Evolutionary conservation across 78 protist species (phyloP).

Genomic region (Polysphondylium violaceum): DNA sequence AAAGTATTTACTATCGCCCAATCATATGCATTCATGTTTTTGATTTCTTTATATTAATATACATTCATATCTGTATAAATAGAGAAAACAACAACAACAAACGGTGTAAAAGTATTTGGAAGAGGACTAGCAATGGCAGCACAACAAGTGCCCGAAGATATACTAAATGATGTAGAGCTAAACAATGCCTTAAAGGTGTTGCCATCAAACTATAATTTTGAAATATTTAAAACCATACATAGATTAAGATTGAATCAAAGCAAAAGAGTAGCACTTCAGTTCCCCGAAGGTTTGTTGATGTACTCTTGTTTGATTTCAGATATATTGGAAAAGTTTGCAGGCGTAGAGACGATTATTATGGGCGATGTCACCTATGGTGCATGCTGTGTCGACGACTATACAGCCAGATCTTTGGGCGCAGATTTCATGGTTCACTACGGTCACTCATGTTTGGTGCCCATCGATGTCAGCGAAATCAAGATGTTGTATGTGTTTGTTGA

Average conservation of each 20-base stretch:
- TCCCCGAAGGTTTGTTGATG: slow-evolving; percentile 98
- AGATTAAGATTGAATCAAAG: slow-evolving; percentile 76
- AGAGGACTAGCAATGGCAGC: slow-evolving; percentile 48
- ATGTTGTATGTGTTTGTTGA: slow-evolving; percentile 97
- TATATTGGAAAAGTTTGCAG: slow-evolving; percentile 89
- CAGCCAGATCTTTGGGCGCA: slow-evolving; percentile 96
- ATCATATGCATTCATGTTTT: not conserved
- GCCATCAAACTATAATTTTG: slow-evolving; percentile 97
- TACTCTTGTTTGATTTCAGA: slow-evolving; percentile 94
- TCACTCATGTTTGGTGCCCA: slow-evolving; percentile 96
- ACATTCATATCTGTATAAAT: no score
- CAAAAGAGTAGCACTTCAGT: slow-evolving; percentile 95
- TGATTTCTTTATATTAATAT: not conserved
- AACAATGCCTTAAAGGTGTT: slow-evolving; percentile 58
- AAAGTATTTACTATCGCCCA: not conserved
- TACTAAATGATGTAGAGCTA: slow-evolving; percentile 26
- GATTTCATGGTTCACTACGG: slow-evolving; percentile 98
- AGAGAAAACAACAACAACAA: slow-evolving; percentile 1
- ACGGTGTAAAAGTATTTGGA: slow-evolving; percentile 43
- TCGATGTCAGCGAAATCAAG: slow-evolving; percentile 64
- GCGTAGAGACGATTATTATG: slow-evolving; percentile 90
- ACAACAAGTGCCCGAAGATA: slow-evolving; percentile 57
- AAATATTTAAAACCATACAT: slow-evolving; percentile 95
- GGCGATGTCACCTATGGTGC: slow-evolving; percentile 99
- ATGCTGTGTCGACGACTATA: slow-evolving; percentile 98